Percentiles rank a stretch among this genome's conserved stretches.
Conservation (phyloP, 805 yeast species). For the Candida lessepsii region DNA sequence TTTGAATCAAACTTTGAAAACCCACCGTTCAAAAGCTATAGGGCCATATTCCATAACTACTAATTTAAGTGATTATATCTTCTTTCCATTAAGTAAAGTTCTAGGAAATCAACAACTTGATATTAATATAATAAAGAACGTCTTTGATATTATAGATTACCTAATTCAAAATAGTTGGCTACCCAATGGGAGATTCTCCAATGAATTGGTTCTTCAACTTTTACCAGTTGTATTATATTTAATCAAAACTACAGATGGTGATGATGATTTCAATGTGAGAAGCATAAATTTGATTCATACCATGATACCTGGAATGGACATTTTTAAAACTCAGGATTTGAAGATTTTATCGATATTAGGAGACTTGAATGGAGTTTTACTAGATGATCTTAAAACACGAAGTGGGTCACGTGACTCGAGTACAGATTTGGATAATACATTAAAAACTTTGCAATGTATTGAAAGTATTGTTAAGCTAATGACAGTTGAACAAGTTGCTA, state of each 20-base stretch:
- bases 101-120: constrained; percentile 27
- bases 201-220: constrained; percentile 32
- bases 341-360: constrained; percentile 29
- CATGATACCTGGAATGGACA: constrained; percentile 3
- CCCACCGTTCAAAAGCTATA: constrained; percentile 13
- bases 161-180: constrained; percentile 31
- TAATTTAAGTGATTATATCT: constrained; percentile 40
- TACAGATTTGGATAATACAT: constrained; percentile 19
- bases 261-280: background rate
- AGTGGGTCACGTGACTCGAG: constrained; percentile 4
- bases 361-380: constrained; percentile 24
- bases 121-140: constrained; percentile 19
- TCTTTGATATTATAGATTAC: constrained; percentile 29
- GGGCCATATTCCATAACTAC: constrained; percentile 24
- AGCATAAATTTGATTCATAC: background rate
- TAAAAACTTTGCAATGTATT: constrained; percentile 16
- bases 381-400: constrained; percentile 18
- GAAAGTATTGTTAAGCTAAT: constrained; percentile 14
- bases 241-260: background rate
- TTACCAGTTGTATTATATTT: constrained; percentile 26
- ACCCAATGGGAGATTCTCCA: constrained; percentile 19
- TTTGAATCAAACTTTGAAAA: constrained; percentile 15
- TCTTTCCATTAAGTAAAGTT: constrained; percentile 37
- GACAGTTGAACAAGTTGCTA: constrained; percentile 31
- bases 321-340: constrained; percentile 11